Conservation (phyloP, 768 basidiomycete species). For the Mycena polygramma region DNA sequence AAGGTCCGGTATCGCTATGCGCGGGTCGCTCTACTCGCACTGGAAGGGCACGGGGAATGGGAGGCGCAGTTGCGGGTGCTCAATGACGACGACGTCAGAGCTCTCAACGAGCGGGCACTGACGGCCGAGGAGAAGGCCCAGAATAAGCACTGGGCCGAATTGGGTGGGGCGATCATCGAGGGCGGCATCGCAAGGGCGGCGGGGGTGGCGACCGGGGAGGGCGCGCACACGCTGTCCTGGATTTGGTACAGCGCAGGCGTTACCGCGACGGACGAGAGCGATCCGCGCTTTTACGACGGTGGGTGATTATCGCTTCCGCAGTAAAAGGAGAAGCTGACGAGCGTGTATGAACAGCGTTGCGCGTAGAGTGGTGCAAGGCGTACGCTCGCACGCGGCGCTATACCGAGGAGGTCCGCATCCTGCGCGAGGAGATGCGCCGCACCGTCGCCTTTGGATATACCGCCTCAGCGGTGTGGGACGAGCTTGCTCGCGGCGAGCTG, state of each 20-base stretch:
- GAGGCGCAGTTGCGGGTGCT: background rate
- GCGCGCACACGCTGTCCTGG: background rate
- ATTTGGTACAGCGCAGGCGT: background rate
- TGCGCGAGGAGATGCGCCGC: constrained; percentile 38
- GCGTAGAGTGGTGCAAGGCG: constrained; percentile 17
- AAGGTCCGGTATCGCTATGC: background rate
- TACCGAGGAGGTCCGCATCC: constrained; percentile 32
- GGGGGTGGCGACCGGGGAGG: background rate
- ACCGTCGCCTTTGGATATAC: background rate
- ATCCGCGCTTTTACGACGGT: background rate
- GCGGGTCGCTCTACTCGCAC: background rate
- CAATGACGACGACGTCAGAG: background rate
- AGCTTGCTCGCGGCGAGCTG: background rate
- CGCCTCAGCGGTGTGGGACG: background rate
- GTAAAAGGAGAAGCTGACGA: too few species aligned
- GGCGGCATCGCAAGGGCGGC: background rate
- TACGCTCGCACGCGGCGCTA: constrained; percentile 25
- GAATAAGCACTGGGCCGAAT: constrained; percentile 10
- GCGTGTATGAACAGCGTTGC: background rate
- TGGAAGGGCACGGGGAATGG: background rate
- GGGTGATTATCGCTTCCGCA: too few species aligned
- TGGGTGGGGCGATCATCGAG: constrained; percentile 5
- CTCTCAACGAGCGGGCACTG: background rate
- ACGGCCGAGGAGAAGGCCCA: constrained; percentile 7
- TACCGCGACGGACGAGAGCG: background rate